Conservation (phyloP, 1,284 basidiomycete species). For the Ceratobasidium sp. region DNA sequence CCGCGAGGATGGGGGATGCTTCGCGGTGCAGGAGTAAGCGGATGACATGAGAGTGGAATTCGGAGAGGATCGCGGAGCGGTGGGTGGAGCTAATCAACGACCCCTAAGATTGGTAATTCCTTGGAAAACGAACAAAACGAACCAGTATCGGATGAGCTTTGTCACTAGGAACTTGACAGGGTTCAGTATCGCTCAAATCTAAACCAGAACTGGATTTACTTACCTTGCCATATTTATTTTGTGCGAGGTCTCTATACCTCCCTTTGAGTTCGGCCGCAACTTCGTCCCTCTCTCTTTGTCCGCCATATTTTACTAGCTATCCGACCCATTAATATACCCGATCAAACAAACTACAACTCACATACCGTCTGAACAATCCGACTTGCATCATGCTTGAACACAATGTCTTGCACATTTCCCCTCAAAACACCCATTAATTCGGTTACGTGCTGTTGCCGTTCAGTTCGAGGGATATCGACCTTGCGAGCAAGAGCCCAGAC, state of each 20-base stretch:
- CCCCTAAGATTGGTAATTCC: not conserved
- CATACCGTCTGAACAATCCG: conserved; percentile 83
- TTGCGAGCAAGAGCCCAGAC: conserved; percentile 85
- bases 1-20: conserved; percentile 83
- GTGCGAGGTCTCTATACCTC: conserved; percentile 78
- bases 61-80: conserved; percentile 76
- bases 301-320: conserved; percentile 80
- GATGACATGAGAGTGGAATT: conserved; percentile 80
- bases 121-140: conserved; percentile 11
- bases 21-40: conserved; percentile 84
- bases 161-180: conserved; percentile 78
- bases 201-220: conserved; percentile 36
- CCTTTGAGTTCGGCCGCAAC: conserved; percentile 86
- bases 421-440: conserved; percentile 80
- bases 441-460: conserved; percentile 78
- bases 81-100: conserved; percentile 60
- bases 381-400: conserved; percentile 90
- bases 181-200: not conserved
- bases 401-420: conserved; percentile 84
- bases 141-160: conserved; percentile 79
- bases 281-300: conserved; percentile 80
- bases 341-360: not conserved
- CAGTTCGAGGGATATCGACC: conserved; percentile 76
- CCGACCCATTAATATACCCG: not conserved
- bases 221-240: conserved; percentile 91